Base-by-base conservation (phyloP, 2,329 filamentous ascomycete genomes). In the Aphanoascus verrucosus region DNA sequence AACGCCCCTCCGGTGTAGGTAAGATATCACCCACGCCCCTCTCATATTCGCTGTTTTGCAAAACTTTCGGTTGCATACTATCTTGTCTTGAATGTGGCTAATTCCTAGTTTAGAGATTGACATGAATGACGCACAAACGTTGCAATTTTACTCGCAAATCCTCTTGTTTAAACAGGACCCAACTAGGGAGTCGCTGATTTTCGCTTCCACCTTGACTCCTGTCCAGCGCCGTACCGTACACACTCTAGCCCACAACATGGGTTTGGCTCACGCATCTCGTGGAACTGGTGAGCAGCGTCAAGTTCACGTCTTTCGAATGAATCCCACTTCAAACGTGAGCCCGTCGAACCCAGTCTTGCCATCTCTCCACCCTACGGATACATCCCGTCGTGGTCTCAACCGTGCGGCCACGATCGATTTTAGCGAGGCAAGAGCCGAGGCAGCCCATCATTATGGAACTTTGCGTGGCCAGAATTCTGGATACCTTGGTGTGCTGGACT, bases 361-460 rank as follows among this genome's bases (percentile, higher is more conserved):
- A 63, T 74, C 67, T 58, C 82, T 82, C 54, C 83, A 86, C 55
- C 81, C 82, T 19, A 75, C 83, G 49, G 88, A 94, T 59, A 82
- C 86, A 53, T 84, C 88, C 61, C 84, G 91, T 60, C 86, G 91
- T 56, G 86, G 85, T 3, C 75, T 98, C 35, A 95, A 89, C 72
- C 85, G 93, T 58, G 90, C 93, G 14, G 93, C 93, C n/a, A 97
- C 93, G 1, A 95, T 94, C 60, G 93, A 97, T 69, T 97, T 97
- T 69, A 89, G 87, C 59, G 85, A 89, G 58, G 82, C 86, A 49
- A 80, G 86, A 52, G 85, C 85, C 57, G 84, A 85, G 19, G 83
- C 83, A 17, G 77, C 77, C 47, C 82, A 80, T 59, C 85, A 85
- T 59, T 91, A 89, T 59, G 83, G 83, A 62, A 80, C 85, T 1